Conservation (phyloP, 2,329 filamentous ascomycete species). For the Sporothrix humicola region DNA sequence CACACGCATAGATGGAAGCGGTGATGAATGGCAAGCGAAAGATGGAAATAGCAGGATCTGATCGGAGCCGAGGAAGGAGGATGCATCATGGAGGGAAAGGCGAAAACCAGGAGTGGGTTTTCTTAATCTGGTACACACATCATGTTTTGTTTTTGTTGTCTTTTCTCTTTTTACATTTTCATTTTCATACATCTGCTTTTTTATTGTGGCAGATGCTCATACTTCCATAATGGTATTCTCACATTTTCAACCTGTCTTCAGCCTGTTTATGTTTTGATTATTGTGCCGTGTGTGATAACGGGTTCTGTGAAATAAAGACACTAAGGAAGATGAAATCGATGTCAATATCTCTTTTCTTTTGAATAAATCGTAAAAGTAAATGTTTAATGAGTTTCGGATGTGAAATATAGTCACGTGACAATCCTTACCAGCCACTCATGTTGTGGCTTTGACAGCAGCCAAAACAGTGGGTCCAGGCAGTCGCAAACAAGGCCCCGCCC, state of each 20-base stretch:
- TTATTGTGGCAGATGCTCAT: constrained; percentile 16
- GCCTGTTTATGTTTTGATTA: too few species aligned
- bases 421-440: not conserved
- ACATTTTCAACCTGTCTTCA: not conserved
- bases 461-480: constrained; percentile 21
- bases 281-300: not conserved
- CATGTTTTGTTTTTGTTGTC: not conserved
- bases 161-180: not conserved
- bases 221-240: constrained; percentile 13
- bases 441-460: not conserved
- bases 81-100: not conserved
- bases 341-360: not conserved
- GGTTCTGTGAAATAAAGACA: too few species aligned
- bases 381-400: not conserved
- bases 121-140: constrained; percentile 19
- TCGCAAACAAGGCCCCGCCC: constrained; percentile 23
- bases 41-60: not conserved
- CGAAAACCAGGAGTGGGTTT: not conserved
- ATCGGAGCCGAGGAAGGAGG: not conserved
- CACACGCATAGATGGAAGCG: not conserved
- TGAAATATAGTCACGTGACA: constrained; percentile 1
- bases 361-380: too few species aligned
- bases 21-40: not conserved
- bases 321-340: too few species aligned
- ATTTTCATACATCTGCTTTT: constrained; percentile 6